Evolutionary conservation across 2,329 filamentous ascomycete genomes (phyloP).

Genomic region (Cladobotryum protrusum): DNA sequence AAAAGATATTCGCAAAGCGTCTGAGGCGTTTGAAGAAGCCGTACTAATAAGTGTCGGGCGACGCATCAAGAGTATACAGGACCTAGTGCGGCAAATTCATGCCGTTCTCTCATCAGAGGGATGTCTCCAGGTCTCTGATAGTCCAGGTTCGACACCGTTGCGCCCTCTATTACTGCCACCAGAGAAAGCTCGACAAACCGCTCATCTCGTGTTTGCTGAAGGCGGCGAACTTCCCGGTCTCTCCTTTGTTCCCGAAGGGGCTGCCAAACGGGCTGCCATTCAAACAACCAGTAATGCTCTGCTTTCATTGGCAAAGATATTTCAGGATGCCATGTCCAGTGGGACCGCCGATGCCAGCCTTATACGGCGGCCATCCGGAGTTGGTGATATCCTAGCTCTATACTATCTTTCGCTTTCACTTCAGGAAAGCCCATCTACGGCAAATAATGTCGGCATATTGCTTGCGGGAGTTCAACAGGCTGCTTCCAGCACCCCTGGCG

Average conservation of each 20-base stretch:
- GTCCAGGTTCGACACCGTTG: constrained; percentile 7
- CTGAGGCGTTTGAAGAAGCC: constrained; percentile 88
- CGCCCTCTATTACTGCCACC: constrained; percentile 72
- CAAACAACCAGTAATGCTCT: constrained; percentile 95
- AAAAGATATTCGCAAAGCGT: constrained; percentile 74
- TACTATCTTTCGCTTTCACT: constrained; percentile 94
- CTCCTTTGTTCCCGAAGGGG: constrained; percentile 60
- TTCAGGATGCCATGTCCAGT: constrained; percentile 89
- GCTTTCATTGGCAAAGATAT: constrained; percentile 92
- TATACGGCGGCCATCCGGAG: constrained; percentile 61
- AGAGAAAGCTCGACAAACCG: constrained; percentile 75
- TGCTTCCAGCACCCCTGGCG: constrained; percentile 24
- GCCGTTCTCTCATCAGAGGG: constrained; percentile 50
- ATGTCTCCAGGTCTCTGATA: constrained; percentile 9
- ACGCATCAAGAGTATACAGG: constrained; percentile 62
- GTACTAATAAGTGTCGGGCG: constrained; percentile 81
- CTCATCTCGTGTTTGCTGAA: constrained; percentile 72
- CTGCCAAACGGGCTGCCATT: constrained; percentile 71
- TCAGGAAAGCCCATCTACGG: constrained; percentile 92
- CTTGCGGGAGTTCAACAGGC: constrained; percentile 86
- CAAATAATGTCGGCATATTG: constrained; percentile 95
- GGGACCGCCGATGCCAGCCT: constrained; percentile 50
- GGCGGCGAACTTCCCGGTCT: constrained; percentile 76
- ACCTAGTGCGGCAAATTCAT: constrained; percentile 74
- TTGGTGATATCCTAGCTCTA: constrained; percentile 86